Base-by-base conservation (phyloP, 352 stramenopile species). In the Globisporangium cystogenes region DNA sequence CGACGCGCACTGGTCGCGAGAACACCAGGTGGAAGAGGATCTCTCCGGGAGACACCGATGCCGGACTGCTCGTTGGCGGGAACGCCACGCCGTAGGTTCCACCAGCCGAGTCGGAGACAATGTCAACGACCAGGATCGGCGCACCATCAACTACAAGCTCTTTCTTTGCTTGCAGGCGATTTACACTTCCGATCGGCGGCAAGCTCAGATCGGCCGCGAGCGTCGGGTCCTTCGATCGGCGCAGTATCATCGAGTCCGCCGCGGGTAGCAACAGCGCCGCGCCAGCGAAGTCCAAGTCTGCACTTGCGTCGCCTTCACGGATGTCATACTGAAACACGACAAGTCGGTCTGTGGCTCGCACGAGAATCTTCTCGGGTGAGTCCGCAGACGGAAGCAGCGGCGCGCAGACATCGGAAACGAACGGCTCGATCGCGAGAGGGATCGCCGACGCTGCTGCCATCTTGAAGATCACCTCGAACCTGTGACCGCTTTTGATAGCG, bases 11-110 rank as follows among this genome's bases (percentile, higher is more conserved):
- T 0, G 74, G 40, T 4, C 76, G 66, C 23, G 74, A 86, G 55
- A 88, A 92, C 10, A 82, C 59, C 8, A 90, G 4, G 15, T 75
- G 65, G 48, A 92, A 90, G 1, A 82, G 59, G 47, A 92, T 86
- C 41, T 92, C 76, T 1, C 81, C 81, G 4, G 81, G 72, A 44
- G 53, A 68, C 11, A 89, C 68, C 0, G 60, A 65, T 8, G 48
- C n/a, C 2, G 81, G 81, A 46, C 76, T 90, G 1, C 76, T 54
- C 12, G 62, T 43, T 0, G 76, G 52, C 5, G 81, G 81, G 42
- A 71, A 90, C 0, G 68, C 76, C 48, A 90, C 78, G 2, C 81
- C 78, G 11, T 90, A 92, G 0, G 71, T 80, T 2, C 66, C 76
- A 7, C 65, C 62, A 6, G 36, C 64, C 5, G 72, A 81, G 48